Conservation (phyloP, 148 eudicot genomes). For the Simmondsia chinensis region DNA sequence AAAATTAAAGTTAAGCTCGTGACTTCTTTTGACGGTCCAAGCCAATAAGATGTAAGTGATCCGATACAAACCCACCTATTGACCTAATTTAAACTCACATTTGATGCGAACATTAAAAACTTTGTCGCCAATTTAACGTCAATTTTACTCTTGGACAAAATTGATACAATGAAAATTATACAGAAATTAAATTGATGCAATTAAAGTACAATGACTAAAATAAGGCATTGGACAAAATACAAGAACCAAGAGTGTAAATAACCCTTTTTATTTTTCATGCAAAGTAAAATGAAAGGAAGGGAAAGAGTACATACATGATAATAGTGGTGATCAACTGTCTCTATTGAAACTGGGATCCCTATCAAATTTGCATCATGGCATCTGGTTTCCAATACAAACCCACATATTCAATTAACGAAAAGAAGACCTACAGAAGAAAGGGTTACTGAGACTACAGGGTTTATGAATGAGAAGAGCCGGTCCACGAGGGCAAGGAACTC, state of each 20-base stretch:
- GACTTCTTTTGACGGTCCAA: too few species aligned
- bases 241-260: conserved; percentile 1
- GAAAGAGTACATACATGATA: conserved; percentile 40
- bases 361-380: conserved; percentile 50
- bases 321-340: conserved; percentile 66
- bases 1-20: too few species aligned
- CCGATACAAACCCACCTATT: too few species aligned
- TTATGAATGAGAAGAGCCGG: too few species aligned
- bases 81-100: too few species aligned
- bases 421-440: too few species aligned
- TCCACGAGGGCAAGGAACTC: too few species aligned
- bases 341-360: conserved; percentile 58
- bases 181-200: too few species aligned
- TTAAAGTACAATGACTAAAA: neutral
- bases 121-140: too few species aligned
- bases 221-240: neutral
- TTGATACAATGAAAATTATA: too few species aligned
- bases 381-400: conserved; percentile 15
- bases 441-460: neutral
- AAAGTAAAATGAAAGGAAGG: neutral
- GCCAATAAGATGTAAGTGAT: neutral
- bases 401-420: neutral
- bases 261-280: neutral
- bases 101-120: too few species aligned
- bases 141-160: too few species aligned